Percentiles rank a stretch among this genome's conserved stretches.
These are phyloP conservation scores for Candida sanyaensis DNA, from an alignment of 1,139 yeast species.

Conservation along the genomic window DNA sequence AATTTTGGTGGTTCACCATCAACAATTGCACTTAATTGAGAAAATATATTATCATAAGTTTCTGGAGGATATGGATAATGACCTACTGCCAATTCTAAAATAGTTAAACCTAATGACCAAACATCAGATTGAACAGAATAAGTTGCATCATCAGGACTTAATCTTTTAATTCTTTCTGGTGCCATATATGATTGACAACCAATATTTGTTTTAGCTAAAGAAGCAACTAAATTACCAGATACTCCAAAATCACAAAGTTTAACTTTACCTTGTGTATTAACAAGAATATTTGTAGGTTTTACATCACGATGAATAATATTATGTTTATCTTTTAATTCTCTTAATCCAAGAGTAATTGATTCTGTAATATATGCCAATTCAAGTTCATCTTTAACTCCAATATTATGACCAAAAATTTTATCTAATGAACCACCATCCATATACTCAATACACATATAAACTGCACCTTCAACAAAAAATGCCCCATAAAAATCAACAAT, in stretches of 20 bases:
- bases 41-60: conserved; percentile 84
- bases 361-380: conserved; percentile 77
- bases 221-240: conserved; percentile 91
- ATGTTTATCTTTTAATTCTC: conserved; percentile 80
- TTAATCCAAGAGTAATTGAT: conserved; percentile 79
- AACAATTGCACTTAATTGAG: conserved; percentile 92
- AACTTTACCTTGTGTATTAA: conserved; percentile 78
- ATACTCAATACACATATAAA: conserved; percentile 96
- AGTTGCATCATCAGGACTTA: conserved; percentile 64
- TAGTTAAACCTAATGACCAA: conserved; percentile 92
- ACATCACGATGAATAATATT: conserved; percentile 96
- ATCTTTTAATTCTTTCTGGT: conserved; percentile 84
- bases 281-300: conserved; percentile 91
- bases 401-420: conserved; percentile 68
- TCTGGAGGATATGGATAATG: conserved; percentile 95
- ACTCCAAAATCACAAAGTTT: conserved; percentile 97
- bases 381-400: conserved; percentile 79
- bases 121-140: conserved; percentile 95
- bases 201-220: conserved; percentile 92
- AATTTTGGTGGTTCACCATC: conserved; percentile 93
- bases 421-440: conserved; percentile 98
- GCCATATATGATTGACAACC: conserved; percentile 99
- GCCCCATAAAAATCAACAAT: conserved; percentile 98
- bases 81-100: conserved; percentile 88
- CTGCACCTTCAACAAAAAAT: conserved; percentile 96